phyloP scores from a whole-genome alignment of 371 early-diverging fungal species.

The Actinomortierella wolfii region DNA sequence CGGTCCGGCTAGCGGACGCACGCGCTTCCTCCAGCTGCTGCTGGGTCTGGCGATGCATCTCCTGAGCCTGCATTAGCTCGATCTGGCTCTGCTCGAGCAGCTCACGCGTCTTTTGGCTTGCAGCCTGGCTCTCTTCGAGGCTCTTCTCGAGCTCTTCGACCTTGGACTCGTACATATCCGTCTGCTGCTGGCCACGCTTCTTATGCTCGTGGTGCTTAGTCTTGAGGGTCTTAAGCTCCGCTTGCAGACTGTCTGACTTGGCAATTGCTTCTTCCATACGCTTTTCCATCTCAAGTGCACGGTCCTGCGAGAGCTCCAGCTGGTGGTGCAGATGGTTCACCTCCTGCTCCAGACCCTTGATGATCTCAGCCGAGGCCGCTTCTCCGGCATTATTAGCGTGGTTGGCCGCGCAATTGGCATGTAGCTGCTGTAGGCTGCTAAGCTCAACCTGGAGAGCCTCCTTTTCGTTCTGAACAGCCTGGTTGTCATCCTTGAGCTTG shows the following conservation, averaged over 20 bases:
- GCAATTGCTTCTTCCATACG: constrained; percentile 23
- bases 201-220: constrained; percentile 46
- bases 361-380: constrained; percentile 7
- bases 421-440: constrained; percentile 13
- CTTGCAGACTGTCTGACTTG: constrained; percentile 9
- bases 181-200: constrained; percentile 18
- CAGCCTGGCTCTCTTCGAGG: constrained; percentile 18
- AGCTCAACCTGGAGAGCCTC: constrained; percentile 11
- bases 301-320: constrained; percentile 31
- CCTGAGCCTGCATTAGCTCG: constrained; percentile 23
- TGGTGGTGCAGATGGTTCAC: constrained; percentile 26
- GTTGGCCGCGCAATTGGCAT: constrained; percentile 17
- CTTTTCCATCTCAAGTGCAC: constrained; percentile 37
- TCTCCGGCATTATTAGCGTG: constrained; percentile 8
- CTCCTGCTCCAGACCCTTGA: constrained; percentile 25
- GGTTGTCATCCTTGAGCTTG: constrained; percentile 40
- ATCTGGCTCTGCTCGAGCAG: constrained; percentile 18
- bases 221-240: constrained; percentile 28
- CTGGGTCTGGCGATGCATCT: constrained; percentile 14
- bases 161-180: constrained; percentile 14
- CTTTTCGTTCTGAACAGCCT: constrained; percentile 21
- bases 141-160: constrained; percentile 13
- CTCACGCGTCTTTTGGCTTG: constrained; percentile 19
- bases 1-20: constrained; percentile 2
- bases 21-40: constrained; percentile 24